phyloP scores from a whole-genome alignment of 192 early-diverging fungal species.

The Cladochytrium replicatum region DNA sequence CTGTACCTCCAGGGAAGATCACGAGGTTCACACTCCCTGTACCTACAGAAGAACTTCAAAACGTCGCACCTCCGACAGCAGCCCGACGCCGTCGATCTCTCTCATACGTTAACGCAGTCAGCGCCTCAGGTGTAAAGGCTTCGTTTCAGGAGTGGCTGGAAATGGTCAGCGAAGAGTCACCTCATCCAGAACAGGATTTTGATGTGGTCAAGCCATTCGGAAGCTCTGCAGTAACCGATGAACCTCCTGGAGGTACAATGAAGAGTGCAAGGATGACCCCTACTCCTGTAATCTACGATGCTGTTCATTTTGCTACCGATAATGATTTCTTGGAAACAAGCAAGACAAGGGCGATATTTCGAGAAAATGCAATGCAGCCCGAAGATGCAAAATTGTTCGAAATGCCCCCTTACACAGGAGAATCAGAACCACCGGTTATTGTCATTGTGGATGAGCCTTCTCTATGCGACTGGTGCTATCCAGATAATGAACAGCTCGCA shows the following conservation, averaged over 20 bases:
- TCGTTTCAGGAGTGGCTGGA: constrained; percentile 35
- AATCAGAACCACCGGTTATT: constrained; percentile 14
- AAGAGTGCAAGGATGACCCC: background rate
- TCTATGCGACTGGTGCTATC: constrained; percentile 39
- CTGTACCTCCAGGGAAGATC: constrained; percentile 25
- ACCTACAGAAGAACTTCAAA: constrained; percentile 8
- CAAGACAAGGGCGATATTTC: constrained; percentile 36
- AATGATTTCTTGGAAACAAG: constrained; percentile 50
- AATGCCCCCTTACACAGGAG: constrained; percentile 45
- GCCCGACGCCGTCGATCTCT: constrained; percentile 24
- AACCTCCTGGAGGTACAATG: too few relatives aligned
- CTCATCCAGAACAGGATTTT: constrained; percentile 18
- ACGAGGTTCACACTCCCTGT: constrained; percentile 33
- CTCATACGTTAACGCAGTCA: constrained; percentile 34
- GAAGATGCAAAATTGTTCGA: constrained; percentile 53
- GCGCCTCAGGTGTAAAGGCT: constrained; percentile 21
- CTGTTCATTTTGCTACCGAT: constrained; percentile 48
- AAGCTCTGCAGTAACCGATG: too few relatives aligned
- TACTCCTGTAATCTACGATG: constrained; percentile 25
- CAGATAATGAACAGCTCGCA: constrained; percentile 14
- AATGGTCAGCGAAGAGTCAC: constrained; percentile 21
- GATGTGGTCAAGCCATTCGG: constrained; percentile 27
- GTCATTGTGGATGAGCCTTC: constrained; percentile 30
- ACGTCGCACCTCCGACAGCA: constrained; percentile 18
- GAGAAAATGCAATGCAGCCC: constrained; percentile 36